Evolutionary conservation across 1,139 yeast genomes (phyloP).

Genomic region (Oligophagozyma castellii): DNA sequence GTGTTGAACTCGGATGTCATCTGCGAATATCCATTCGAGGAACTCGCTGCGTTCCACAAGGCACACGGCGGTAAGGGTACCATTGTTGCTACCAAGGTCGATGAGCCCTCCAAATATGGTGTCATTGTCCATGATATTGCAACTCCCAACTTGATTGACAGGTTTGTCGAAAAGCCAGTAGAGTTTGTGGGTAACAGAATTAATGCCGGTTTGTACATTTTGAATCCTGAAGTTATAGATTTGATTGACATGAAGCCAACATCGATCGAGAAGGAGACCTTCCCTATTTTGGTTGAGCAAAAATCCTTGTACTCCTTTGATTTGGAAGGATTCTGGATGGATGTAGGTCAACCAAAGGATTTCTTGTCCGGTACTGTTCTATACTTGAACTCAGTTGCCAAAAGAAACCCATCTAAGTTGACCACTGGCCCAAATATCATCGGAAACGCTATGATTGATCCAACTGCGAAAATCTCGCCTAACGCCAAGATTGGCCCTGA

Average conservation of each 20-base stretch:
- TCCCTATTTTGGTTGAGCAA: conserved; percentile 88
- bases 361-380: conserved; percentile 93
- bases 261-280: conserved; percentile 97
- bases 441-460: conserved; percentile 93
- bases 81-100: conserved; percentile 98
- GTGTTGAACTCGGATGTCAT: conserved; percentile 97
- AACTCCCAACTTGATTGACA: conserved; percentile 85
- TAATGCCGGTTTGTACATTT: conserved; percentile 91
- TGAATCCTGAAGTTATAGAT: conserved; percentile 94
- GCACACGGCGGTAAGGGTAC: conserved; percentile 97
- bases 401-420: conserved; percentile 63
- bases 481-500: conserved; percentile 96
- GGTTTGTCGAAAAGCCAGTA: conserved; percentile 98
- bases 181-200: conserved; percentile 98
- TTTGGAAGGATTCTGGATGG: conserved; percentile 99
- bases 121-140: conserved; percentile 95
- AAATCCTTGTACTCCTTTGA: conserved; percentile 89
- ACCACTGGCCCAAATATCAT: conserved; percentile 55
- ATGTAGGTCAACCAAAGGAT: conserved; percentile 99
- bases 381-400: conserved; percentile 76
- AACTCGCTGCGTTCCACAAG: conserved; percentile 84
- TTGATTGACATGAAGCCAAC: conserved; percentile 96
- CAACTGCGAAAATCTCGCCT: conserved; percentile 86
- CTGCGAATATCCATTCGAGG: conserved; percentile 95
- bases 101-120: conserved; percentile 98